A percentile compares a stretch with the other conserved stretches of the same genome.
Evolutionary conservation across 208 protist species (phyloP).

Genomic region (Trichomonas gallinae): DNA sequence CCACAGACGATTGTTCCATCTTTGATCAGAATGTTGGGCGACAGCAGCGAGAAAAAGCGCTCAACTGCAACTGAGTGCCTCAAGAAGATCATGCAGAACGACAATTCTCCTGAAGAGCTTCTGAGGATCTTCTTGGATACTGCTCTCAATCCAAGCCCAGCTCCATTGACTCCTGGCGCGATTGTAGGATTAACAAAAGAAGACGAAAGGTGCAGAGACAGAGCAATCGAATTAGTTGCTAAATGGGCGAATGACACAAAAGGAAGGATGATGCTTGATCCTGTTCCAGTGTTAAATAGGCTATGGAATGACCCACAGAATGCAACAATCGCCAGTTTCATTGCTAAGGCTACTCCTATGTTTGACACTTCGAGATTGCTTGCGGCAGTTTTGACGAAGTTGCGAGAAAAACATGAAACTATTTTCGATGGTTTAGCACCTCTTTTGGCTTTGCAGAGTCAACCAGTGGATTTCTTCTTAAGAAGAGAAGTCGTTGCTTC

Average conservation of each 20-base stretch:
- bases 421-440: background rate
- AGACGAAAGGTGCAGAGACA: background rate
- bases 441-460: background rate
- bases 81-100: background rate
- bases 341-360: background rate
- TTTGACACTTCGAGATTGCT: background rate
- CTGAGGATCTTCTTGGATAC: background rate
- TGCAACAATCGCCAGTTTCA: background rate
- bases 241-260: background rate
- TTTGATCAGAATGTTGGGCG: background rate
- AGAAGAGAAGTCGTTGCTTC: background rate
- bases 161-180: background rate
- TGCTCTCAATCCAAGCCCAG: background rate
- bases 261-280: background rate
- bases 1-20: background rate
- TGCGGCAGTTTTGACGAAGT: background rate
- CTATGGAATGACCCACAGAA: background rate
- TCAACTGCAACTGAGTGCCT: background rate
- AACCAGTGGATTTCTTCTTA: background rate
- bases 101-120: background rate
- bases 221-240: background rate
- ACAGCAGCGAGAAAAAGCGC: background rate
- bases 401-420: background rate
- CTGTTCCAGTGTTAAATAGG: background rate
- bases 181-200: background rate